Conservation (phyloP, 140 eudicot genomes). For the Oenanthe javanica region DNA sequence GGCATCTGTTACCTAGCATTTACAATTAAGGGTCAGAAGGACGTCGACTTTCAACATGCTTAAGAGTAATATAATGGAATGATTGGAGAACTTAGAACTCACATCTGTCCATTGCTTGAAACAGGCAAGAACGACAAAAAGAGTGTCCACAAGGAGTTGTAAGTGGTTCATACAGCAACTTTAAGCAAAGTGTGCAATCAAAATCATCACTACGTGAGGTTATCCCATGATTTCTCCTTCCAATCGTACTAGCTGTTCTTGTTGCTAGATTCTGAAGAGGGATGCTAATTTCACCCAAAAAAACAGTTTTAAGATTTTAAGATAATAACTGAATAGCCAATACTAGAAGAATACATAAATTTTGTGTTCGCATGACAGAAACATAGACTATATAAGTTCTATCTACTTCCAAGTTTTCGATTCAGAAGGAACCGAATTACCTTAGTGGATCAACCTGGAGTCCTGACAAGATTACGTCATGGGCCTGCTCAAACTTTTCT, state of each 20-base stretch:
- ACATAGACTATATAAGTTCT: neutral
- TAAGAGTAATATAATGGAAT: neutral
- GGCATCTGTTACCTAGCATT: constrained; percentile 80
- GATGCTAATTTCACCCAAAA: constrained; percentile 36
- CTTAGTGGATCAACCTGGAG: constrained; percentile 79
- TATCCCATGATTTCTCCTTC: constrained; percentile 39
- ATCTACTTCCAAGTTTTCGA: neutral
- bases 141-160: constrained; percentile 99
- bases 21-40: constrained; percentile 13
- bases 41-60: neutral
- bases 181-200: constrained; percentile 93
- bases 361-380: neutral
- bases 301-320: constrained; percentile 9
- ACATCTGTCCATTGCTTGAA: constrained; percentile 96
- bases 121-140: constrained; percentile 91
- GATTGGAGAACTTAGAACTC: constrained; percentile 10
- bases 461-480: constrained; percentile 57
- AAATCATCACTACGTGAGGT: constrained; percentile 79
- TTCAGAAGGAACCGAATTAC: constrained; percentile 24
- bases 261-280: constrained; percentile 52
- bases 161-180: constrained; percentile 75
- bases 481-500: constrained; percentile 80
- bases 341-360: neutral
- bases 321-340: constrained; percentile 14
- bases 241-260: constrained; percentile 26